Base-by-base conservation (phyloP, 805 yeast genomes). In the Jamesozyma jinghongensis region DNA sequence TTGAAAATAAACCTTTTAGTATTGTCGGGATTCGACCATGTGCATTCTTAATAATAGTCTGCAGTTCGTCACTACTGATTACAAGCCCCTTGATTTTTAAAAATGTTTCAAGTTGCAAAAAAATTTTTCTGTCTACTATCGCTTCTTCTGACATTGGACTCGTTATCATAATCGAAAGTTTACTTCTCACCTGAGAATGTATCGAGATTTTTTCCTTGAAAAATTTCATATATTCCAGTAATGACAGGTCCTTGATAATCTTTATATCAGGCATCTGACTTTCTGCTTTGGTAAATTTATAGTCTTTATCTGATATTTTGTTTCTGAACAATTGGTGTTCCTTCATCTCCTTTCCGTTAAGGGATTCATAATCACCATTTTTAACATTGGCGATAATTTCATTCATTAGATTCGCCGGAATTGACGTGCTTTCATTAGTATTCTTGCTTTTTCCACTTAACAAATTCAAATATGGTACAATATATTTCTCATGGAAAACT, bases 241-340 rank as follows among this genome's bases (percentile, higher is more conserved):
- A 56, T 0, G 63, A 60, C 10, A 77, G 39, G 0, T 40, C 38
- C 16, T 55, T 44, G 0, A 77, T 45, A 0, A 65, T 16, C 0
- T 42, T 30, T 3, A 43, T 7, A 49, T 71, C 75, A 18, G 69
- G 50, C 3, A 51, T 48, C 45, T 69, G 61, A 1, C 44, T 65
- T 4, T 30, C 19, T 11, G n/a, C 19, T 5, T 5, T 14, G 5
- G 61, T 54, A 48, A 74, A 76, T 19, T 61, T 47, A 45, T 68
- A 73, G 3, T 68, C 65, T 37, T 62, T 58, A 31, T 64, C 68
- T 3, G 66, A 47, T 3, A 80, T 75, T 42, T 73, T 73, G 40
- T 72, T 77, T 71, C 75, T 70, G 30, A 57, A 48, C 25, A 60
- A 61, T 43, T 65, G 68, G 54, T 81, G 88, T 3, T 52, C 43